A percentile compares a stretch with the other conserved stretches of the same genome.
phyloP scores from a whole-genome alignment of 106 monocot genomes.

The Hemerocallis citrina region DNA sequence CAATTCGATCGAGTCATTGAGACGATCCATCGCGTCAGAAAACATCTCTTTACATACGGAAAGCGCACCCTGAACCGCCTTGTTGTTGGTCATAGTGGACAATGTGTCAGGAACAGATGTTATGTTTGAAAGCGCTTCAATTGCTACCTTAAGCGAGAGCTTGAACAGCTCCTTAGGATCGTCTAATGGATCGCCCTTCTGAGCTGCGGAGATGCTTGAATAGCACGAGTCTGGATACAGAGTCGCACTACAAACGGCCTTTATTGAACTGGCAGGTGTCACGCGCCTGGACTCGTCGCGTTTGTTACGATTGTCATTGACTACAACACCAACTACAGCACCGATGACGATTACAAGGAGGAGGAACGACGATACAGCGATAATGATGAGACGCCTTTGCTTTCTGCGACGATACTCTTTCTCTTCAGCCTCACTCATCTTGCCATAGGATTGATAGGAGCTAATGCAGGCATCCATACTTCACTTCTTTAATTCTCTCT shows the following conservation, averaged over 20 bases:
- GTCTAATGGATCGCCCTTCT: neutral
- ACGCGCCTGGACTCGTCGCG: neutral
- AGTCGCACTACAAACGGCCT: conserved; percentile 23
- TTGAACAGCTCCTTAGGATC: conserved; percentile 36
- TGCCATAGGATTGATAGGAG: neutral
- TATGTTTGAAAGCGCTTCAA: conserved; percentile 2
- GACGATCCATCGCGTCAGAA: conserved; percentile 6
- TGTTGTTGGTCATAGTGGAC: neutral
- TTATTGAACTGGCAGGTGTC: neutral
- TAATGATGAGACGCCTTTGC: conserved; percentile 10
- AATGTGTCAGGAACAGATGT: neutral
- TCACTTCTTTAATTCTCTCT: neutral
- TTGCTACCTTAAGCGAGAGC: conserved; percentile 22
- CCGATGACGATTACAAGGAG: conserved; percentile 10
- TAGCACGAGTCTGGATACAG: conserved; percentile 34
- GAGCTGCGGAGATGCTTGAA: conserved; percentile 28
- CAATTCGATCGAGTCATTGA: conserved; percentile 16
- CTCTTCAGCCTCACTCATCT: conserved; percentile 8
- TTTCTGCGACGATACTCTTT: conserved; percentile 8
- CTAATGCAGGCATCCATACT: conserved; percentile 5
- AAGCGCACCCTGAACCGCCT: conserved; percentile 17
- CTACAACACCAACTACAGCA: neutral
- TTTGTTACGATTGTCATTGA: too few species aligned
- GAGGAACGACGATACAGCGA: conserved; percentile 4
- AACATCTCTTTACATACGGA: conserved; percentile 24